Percentiles rank a stretch among this genome's conserved stretches.
Evolutionary conservation across 2,329 filamentous ascomycete species (phyloP).

Genomic region (Cladosporium oxysporum): DNA sequence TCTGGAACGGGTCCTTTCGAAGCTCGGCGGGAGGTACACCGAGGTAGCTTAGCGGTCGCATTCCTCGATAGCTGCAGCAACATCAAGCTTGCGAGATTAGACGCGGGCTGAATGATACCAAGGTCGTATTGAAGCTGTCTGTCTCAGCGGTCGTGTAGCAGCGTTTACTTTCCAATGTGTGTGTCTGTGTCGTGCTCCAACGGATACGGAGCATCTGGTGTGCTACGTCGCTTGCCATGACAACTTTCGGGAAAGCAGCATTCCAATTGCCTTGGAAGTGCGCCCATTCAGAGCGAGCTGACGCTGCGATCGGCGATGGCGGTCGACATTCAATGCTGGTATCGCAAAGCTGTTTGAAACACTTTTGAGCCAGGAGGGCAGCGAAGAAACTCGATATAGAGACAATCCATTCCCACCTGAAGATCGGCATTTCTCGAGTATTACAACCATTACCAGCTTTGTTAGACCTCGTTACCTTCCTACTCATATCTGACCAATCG

Average conservation of each 20-base stretch:
- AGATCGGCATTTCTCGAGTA: background rate
- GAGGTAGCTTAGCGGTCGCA: background rate
- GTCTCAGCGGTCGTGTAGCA: constrained; percentile 17
- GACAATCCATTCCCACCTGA: constrained; percentile 10
- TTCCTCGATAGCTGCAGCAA: constrained; percentile 9
- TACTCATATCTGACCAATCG: background rate
- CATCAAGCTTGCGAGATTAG: background rate
- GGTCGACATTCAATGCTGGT: background rate
- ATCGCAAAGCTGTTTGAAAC: background rate
- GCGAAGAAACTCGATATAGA: constrained; percentile 3
- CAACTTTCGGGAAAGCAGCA: background rate
- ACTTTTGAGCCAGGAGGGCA: background rate
- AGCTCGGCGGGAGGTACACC: background rate
- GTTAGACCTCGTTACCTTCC: background rate
- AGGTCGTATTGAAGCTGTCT: constrained; percentile 4
- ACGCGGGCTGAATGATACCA: background rate
- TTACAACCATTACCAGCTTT: background rate
- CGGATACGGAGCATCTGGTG: background rate
- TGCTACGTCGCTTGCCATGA: background rate
- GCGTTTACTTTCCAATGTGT: background rate
- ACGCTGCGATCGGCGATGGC: background rate
- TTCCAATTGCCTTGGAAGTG: constrained; percentile 9
- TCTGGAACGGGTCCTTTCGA: background rate
- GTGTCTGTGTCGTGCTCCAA: background rate
- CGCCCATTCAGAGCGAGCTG: background rate